Percentiles rank a stretch among this genome's conserved stretches.
Evolutionary conservation across 192 early-diverging fungal species (phyloP).

Genomic region (Backusella luteola): DNA sequence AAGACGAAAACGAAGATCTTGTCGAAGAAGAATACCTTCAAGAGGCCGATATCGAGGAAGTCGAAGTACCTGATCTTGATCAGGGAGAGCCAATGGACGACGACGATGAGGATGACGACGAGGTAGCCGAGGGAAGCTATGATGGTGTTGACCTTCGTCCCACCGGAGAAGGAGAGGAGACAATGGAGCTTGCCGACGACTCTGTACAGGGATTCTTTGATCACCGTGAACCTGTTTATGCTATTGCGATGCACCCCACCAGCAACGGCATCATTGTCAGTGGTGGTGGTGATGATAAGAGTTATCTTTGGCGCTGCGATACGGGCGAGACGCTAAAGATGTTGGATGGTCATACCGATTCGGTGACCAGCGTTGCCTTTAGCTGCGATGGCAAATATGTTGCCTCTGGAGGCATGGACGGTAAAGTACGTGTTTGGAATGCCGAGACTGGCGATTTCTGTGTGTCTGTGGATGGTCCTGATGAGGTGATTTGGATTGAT

Average conservation of each 20-base stretch:
- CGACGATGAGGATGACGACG: constrained; percentile 18
- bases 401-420: constrained; percentile 96
- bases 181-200: constrained; percentile 71
- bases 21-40: constrained; percentile 36
- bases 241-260: constrained; percentile 77
- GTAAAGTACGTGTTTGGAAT: constrained; percentile 78
- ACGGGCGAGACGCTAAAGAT: constrained; percentile 75
- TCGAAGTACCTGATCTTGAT: constrained; percentile 20
- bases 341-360: constrained; percentile 83
- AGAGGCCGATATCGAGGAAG: constrained; percentile 28
- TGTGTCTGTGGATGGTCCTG: constrained; percentile 78
- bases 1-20: constrained; percentile 23
- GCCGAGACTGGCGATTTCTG: constrained; percentile 60
- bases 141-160: constrained; percentile 48
- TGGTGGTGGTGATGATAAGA: constrained; percentile 94
- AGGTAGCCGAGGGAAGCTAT: background rate
- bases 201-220: constrained; percentile 91
- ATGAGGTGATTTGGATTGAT: constrained; percentile 77
- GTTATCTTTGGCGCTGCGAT: constrained; percentile 84
- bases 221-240: constrained; percentile 89
- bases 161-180: constrained; percentile 53
- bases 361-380: constrained; percentile 80
- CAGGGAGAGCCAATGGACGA: constrained; percentile 28
- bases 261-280: constrained; percentile 65
- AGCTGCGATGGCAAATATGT: constrained; percentile 80